Conservation (phyloP, 257 asterid species). For the Nicotiana undulata region DNA sequence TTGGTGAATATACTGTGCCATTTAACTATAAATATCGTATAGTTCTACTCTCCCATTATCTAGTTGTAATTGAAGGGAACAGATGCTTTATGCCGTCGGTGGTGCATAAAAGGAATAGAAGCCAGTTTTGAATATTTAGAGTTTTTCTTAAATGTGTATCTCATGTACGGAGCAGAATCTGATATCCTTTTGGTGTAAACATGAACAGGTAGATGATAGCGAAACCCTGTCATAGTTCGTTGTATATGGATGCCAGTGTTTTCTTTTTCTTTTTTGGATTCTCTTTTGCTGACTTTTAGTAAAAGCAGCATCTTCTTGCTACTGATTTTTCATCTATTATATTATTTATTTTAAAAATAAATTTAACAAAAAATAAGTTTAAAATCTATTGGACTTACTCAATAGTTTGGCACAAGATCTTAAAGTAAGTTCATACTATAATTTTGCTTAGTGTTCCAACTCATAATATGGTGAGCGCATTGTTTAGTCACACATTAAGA, state of each 20-base stretch:
- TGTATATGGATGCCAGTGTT: too few relatives aligned
- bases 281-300: too few relatives aligned
- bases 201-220: too few relatives aligned
- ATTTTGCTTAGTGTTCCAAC: not conserved
- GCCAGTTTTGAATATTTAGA: not conserved
- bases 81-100: not conserved
- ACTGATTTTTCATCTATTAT: too few relatives aligned
- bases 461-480: not conserved
- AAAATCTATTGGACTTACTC: not conserved
- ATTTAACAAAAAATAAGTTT: too few relatives aligned
- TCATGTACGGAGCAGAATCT: not conserved
- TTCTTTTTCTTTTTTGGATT: too few relatives aligned
- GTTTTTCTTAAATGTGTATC: not conserved
- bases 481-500: not conserved
- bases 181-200: not conserved
- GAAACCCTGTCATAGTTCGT: too few relatives aligned
- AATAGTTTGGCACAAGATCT: not conserved
- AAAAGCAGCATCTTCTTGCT: too few relatives aligned
- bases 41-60: not conserved
- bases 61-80: not conserved
- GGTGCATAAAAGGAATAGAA: not conserved
- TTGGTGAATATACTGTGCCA: not conserved
- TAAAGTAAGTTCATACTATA: not conserved
- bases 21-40: not conserved
- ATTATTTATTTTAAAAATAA: too few relatives aligned